These are phyloP conservation scores for Cryphonectria parasitica DNA, from an alignment of 2,329 filamentous ascomycete species.

Conservation along the genomic window DNA sequence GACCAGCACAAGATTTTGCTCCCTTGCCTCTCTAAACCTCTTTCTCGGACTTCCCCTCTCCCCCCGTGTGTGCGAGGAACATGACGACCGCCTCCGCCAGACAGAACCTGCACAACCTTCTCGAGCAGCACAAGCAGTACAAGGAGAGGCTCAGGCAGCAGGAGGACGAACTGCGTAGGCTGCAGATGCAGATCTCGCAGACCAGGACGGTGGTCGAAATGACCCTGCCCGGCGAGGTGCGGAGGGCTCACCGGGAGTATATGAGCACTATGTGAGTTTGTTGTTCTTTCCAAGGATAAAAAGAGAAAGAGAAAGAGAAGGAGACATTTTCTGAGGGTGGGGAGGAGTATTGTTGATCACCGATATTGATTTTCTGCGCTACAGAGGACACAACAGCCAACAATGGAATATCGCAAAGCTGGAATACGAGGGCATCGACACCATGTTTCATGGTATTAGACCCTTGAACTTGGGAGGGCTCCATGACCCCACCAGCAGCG, in stretches of 20 bases:
- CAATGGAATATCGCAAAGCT: neutral
- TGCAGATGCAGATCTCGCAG: slow-evolving; percentile 2
- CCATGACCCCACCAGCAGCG: neutral
- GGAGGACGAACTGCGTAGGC: slow-evolving; percentile 9
- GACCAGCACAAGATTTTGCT: neutral
- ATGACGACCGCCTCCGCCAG: slow-evolving; percentile 12
- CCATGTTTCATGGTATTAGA: neutral
- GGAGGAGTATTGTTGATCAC: too few species aligned
- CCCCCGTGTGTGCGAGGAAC: neutral
- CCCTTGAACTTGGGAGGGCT: neutral
- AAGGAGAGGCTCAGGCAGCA: neutral
- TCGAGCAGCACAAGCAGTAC: slow-evolving; percentile 9
- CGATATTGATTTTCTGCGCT: neutral
- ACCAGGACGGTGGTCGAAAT: slow-evolving; percentile 16
- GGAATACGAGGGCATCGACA: neutral
- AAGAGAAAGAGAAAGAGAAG: neutral
- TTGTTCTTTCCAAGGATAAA: neutral
- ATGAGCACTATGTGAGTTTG: slow-evolving; percentile 10
- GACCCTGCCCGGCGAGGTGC: slow-evolving; percentile 11
- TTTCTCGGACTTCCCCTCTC: neutral
- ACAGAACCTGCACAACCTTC: slow-evolving; percentile 7
- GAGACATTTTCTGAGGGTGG: too few species aligned
- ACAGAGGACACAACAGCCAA: neutral
- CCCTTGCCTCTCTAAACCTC: too few species aligned
- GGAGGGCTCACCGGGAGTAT: slow-evolving; percentile 9